Evolutionary conservation across 2,329 filamentous ascomycete genomes (phyloP), one percentile per base, ranked within the genome.

Genomic region (Cryphonectria carpinicola): DNA sequence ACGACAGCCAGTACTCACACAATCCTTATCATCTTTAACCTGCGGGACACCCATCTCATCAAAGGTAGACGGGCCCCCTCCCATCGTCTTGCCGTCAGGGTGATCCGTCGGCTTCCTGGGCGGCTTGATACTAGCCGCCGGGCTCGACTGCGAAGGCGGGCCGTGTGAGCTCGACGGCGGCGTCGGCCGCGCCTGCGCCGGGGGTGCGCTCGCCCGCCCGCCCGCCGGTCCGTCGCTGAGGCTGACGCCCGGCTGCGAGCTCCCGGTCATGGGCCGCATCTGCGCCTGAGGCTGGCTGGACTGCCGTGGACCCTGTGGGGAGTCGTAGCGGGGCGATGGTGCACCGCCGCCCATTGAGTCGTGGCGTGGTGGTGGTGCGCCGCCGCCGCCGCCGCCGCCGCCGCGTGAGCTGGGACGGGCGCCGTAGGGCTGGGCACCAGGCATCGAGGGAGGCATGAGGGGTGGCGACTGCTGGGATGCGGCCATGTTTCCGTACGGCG

Each of bases 1-100:
- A 35, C 19, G 10, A 17, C 17, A 25, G 6, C 1, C 10, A 65
- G 71, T 28, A 86, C 87, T 87, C 89, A 98, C 95, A 84, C 95
- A 99, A 82, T 98, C 95, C 75, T 89, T 88, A n/a, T 97, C 93
- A 73, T 91, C 88, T 81, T 96, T 95, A 64, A 87, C 90, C 76
- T 90, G 88, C 8, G 94, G 93, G 76, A 99, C 95, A 54, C 96
- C 96, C 96, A 99, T 99, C 79, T 97, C 95, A 79, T 98, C 95
- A 80, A 99, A 99, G 0, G 96, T 98, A 76, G 96, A 93, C 0
- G 96, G 95, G 14, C 95, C 96, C 78, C 94, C 93, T 65, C 86
- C 87, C 43, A 88, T 84, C 62, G 83, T 79, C 73, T 81, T 82
- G 28, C 77, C 77, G 69, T 76, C 76, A 1, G 76, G 76, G 72